These are phyloP conservation scores for Ailanthus altissimus DNA, from an alignment of 345 rosid genomes.

Conservation along the genomic window DNA sequence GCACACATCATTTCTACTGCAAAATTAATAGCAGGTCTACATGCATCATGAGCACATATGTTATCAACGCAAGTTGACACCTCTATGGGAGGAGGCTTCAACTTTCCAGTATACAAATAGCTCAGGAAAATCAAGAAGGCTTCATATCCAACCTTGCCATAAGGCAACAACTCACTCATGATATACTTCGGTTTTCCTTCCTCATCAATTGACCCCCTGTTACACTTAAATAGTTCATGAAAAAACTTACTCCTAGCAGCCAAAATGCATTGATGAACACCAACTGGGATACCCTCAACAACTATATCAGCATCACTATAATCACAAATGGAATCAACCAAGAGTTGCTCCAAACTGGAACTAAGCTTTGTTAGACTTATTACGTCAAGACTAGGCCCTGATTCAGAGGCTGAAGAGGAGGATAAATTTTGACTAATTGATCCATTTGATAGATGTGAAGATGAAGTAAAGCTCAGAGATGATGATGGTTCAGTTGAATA, in stretches of 20 bases:
- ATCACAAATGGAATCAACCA: slow-evolving; percentile 46
- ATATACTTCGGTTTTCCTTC: slow-evolving; percentile 60
- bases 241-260: slow-evolving; percentile 88
- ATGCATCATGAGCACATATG: slow-evolving; percentile 75
- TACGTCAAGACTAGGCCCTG: slow-evolving; percentile 54
- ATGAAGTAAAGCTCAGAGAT: slow-evolving; percentile 72
- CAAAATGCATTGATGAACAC: slow-evolving; percentile 81
- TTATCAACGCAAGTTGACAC: slow-evolving; percentile 81
- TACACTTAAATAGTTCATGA: slow-evolving; percentile 57
- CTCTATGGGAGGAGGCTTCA: slow-evolving; percentile 69
- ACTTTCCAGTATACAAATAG: slow-evolving; percentile 76
- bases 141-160: slow-evolving; percentile 71
- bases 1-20: slow-evolving; percentile 90
- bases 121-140: slow-evolving; percentile 72
- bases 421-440: slow-evolving; percentile 41
- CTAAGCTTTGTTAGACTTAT: slow-evolving; percentile 76
- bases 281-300: slow-evolving; percentile 56
- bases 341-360: slow-evolving; percentile 71
- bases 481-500: slow-evolving; percentile 71
- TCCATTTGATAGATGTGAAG: slow-evolving; percentile 55
- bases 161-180: slow-evolving; percentile 59
- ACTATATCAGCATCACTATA: slow-evolving; percentile 84
- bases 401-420: slow-evolving; percentile 33
- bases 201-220: slow-evolving; percentile 39
- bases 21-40: slow-evolving; percentile 81